Evolutionary conservation across 140 eudicot species (phyloP), one percentile per base, ranked within the genome.

Genomic region (Cichorium intybus): DNA sequence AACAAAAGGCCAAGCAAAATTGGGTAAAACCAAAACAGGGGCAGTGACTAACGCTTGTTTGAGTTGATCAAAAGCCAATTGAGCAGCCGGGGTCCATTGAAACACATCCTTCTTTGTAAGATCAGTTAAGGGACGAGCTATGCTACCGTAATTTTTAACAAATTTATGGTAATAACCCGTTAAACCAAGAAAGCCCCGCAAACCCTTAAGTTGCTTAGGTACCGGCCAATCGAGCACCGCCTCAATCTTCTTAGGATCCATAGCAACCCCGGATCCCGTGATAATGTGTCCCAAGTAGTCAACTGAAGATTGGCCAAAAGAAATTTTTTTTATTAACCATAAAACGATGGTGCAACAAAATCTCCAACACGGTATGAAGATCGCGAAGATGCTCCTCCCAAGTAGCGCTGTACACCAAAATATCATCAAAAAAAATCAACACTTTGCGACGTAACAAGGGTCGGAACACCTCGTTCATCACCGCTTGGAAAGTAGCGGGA

Each of bases 271-370:
- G 0, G 9, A 0, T 0, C 16, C 59, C 18, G 28, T 31, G n/a
- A 64, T 64, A 4, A 64, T 29, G 10, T 49, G 60, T 0, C 70
- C 60, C 16, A 64, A 49, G 17, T 64, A 49, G 0, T 64, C 59
- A 4, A 64, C 29, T 0, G 14, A 20, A 3, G 1, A 2, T 1
- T 26, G 48, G 6, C 34, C 56, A 21, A 62, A 62, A 3, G 55
- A 14, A 2, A 55, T 21, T 9, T 62, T 62, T 2, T 24, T 2
- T 0, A 4, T 62, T 39, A 3, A 24, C 23, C 0, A 4, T 5
- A 1, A 43, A 15, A 3, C 3, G n/a, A n/a, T n/a, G n/a, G n/a
- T n/a, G n/a, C n/a, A n/a, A n/a, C n/a, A n/a, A n/a, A n/a, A n/a
- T n/a, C n/a, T n/a, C n/a, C n/a, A n/a, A n/a, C n/a, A n/a, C n/a